phyloP scores from a whole-genome alignment of 1,284 basidiomycete genomes.

The Trichosporon asahii region DNA sequence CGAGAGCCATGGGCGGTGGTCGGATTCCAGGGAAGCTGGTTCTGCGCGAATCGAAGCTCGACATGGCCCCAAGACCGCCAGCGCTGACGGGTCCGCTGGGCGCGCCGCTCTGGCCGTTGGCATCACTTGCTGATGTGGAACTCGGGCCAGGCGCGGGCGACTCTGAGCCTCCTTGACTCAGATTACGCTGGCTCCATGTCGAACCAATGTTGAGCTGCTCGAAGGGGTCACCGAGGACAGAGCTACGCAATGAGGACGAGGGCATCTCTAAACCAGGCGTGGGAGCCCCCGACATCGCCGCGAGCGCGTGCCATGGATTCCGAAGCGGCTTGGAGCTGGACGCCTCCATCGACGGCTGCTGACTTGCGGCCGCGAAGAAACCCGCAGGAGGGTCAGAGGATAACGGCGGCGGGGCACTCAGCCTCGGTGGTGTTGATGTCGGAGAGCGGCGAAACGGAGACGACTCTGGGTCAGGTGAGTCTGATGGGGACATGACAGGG shows the following conservation, averaged over 20 bases:
- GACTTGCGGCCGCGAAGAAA: not conserved
- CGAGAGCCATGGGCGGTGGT: not conserved
- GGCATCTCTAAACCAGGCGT: constrained; percentile 47
- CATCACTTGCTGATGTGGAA: not conserved
- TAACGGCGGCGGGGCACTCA: not conserved
- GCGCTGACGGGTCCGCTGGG: constrained; percentile 7
- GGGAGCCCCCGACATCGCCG: constrained; percentile 49
- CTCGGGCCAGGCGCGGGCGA: not conserved
- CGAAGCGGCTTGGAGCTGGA: not conserved
- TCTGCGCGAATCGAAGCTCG: not conserved
- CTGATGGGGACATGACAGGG: not conserved
- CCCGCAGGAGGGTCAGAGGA: not conserved
- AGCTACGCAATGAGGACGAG: constrained; percentile 32
- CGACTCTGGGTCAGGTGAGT: constrained; percentile 7
- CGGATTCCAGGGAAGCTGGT: not conserved
- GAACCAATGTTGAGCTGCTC: constrained; percentile 48
- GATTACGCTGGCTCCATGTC: constrained; percentile 40
- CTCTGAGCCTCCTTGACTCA: constrained; percentile 11
- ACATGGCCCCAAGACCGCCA: not conserved
- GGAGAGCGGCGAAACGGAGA: constrained; percentile 9
- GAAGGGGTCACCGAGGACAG: constrained; percentile 50
- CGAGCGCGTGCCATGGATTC: constrained; percentile 47
- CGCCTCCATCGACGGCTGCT: not conserved
- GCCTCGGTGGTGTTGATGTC: constrained; percentile 8
- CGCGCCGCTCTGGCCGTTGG: not conserved